Conservation (phyloP, 2,329 filamentous ascomycete genomes). For the Colletotrichum scovillei region DNA sequence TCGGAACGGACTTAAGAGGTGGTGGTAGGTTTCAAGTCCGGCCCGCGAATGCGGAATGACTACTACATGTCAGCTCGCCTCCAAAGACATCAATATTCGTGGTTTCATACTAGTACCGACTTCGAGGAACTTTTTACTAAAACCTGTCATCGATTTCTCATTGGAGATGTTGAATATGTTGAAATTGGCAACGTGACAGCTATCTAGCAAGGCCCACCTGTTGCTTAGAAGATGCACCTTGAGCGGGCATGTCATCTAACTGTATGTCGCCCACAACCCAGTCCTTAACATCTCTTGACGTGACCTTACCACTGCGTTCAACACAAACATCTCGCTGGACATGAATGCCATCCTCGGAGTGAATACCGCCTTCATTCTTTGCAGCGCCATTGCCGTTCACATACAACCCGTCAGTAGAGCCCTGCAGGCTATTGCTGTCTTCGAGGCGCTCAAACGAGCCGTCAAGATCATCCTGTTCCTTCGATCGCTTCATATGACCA, state of each 20-base stretch:
- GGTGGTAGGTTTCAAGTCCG: not conserved
- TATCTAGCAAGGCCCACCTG: not conserved
- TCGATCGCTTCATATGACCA: not conserved
- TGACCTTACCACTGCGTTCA: not conserved
- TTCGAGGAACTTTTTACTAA: not conserved
- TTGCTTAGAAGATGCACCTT: not conserved
- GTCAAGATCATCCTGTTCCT: not conserved
- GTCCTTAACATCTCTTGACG: not conserved
- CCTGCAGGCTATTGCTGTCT: not conserved
- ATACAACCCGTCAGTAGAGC: not conserved
- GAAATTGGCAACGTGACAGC: not conserved
- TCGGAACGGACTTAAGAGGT: not conserved
- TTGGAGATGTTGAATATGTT: not conserved
- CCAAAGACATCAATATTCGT: not conserved
- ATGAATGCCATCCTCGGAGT: not conserved
- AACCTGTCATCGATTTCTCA: accelerated
- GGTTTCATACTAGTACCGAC: no score
- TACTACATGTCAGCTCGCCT: not conserved
- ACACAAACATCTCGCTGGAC: not conserved
- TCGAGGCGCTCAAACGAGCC: not conserved
- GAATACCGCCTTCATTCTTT: not conserved
- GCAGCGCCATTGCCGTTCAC: not conserved
- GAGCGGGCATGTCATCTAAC: not conserved
- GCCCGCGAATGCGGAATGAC: not conserved
- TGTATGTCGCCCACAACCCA: not conserved